Evolutionary conservation across 1,284 basidiomycete species (phyloP), one percentile per base, ranked within the genome.

Genomic region (Porodaedalea pini): DNA sequence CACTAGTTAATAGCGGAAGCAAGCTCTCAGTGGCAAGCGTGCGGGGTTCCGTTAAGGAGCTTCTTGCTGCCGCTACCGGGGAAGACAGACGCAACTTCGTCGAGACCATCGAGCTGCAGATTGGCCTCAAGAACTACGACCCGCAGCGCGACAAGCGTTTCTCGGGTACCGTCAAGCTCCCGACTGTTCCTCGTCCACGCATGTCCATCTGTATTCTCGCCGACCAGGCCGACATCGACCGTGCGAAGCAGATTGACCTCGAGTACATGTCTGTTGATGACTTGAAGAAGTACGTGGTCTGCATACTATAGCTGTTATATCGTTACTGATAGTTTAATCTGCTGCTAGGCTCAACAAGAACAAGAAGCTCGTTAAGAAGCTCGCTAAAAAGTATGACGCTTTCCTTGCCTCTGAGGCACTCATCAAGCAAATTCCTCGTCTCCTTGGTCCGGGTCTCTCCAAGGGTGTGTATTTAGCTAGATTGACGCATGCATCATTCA

Each of bases 321-420:
- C 31, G 3, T 4, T n/a, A 17, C 25, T 47, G 54, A 23, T 54
- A 34, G 37, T 39, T 0, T 8, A 13, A 43, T 31, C 4, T 7
- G 17, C 2, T 13, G 13, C 2, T 47, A 92, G 89, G 79, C 85
- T 98, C 67, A 98, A 97, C 89, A 97, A 97, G 83, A 99, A 99
- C 88, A 99, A 99, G 85, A 99, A 99, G 82, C 92, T 99, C 65
- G 96, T 99, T 72, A 99, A 99, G 86, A 99, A 96, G 83, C 92
- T 99, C 68, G 96, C 96, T 65, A 98, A 98, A 83, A 98, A 98
- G 78, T 96, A 98, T 80, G 96, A 99, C 70, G 94, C 96, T 65
- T 99, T 99, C 88, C 80, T 99, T 65, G 87, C 97, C 51, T 99
- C 97, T 63, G 97, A 99, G 76, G 81, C 93, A 63, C 84, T 99